A percentile compares a stretch with the other conserved stretches of the same genome.
phyloP scores from a whole-genome alignment of 2,329 filamentous ascomycete genomes.

The Lecanicillium sp. region DNA sequence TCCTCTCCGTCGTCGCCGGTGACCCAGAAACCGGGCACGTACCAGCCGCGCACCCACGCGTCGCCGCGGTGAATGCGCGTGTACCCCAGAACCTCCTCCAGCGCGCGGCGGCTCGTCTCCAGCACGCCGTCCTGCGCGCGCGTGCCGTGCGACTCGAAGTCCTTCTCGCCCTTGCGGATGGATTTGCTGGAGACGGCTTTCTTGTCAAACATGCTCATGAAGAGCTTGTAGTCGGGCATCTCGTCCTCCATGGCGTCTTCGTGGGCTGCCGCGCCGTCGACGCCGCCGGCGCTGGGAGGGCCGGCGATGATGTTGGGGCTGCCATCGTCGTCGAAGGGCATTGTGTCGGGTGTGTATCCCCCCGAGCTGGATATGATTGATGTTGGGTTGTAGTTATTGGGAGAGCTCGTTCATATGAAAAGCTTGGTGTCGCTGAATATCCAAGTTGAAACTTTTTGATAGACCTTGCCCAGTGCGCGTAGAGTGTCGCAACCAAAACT shows the following conservation, averaged over 20 bases:
- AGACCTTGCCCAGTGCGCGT: no score
- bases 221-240: constrained; percentile 79
- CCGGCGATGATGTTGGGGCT: constrained; percentile 24
- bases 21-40: constrained; percentile 58
- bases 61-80: constrained; percentile 68
- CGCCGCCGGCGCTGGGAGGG: constrained; percentile 16
- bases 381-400: not conserved
- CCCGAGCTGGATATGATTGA: no score
- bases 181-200: constrained; percentile 51
- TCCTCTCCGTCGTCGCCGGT: not conserved
- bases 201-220: constrained; percentile 47
- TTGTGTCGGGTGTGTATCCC: no score
- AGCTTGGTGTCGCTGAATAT: no score
- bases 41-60: constrained; percentile 63
- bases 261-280: constrained; percentile 24
- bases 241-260: constrained; percentile 70
- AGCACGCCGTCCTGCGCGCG: constrained; percentile 71
- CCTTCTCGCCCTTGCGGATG: constrained; percentile 90
- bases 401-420: not conserved
- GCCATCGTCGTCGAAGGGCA: constrained; percentile 42
- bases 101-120: constrained; percentile 74
- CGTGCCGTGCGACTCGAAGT: constrained; percentile 92
- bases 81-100: constrained; percentile 80
- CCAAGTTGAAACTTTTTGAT: no score
- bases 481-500: no score